phyloP scores from a whole-genome alignment of 371 early-diverging fungal genomes.

The Mucor saturninus region DNA sequence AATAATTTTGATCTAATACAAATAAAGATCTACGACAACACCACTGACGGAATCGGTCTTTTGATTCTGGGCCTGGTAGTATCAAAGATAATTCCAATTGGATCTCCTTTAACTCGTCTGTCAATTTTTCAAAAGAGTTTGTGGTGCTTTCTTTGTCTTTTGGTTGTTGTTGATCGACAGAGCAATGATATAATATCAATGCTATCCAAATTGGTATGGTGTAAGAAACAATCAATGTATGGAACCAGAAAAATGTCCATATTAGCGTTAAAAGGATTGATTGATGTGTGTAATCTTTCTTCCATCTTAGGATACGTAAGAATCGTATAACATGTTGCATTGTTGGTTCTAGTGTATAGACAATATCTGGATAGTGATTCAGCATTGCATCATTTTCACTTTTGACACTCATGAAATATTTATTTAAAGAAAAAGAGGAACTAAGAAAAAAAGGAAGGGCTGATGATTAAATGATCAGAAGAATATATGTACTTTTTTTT shows the following conservation, averaged over 20 bases:
- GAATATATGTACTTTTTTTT: not conserved
- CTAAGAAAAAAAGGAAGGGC: not conserved
- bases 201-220: constrained; percentile 14
- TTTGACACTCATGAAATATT: constrained; percentile 9
- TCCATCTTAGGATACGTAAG: constrained; percentile 17
- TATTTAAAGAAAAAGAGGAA: constrained; percentile 1
- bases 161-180: not conserved
- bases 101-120: constrained; percentile 13
- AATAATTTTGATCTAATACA: constrained; percentile 2
- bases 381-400: constrained; percentile 4
- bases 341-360: constrained; percentile 10
- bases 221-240: constrained; percentile 4
- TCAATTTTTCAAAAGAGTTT: constrained; percentile 1
- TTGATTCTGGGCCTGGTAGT: constrained; percentile 8
- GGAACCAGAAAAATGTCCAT: constrained; percentile 26
- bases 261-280: constrained; percentile 6
- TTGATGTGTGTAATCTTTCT: constrained; percentile 10
- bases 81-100: constrained; percentile 10
- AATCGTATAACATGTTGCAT: constrained; percentile 10
- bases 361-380: constrained; percentile 17
- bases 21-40: constrained; percentile 12
- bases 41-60: constrained; percentile 5
- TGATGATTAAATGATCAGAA: not conserved
- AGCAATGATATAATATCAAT: not conserved
- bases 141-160: not conserved